phyloP scores from a whole-genome alignment of 1,284 basidiomycete species.

The Trametes hirsuta region DNA sequence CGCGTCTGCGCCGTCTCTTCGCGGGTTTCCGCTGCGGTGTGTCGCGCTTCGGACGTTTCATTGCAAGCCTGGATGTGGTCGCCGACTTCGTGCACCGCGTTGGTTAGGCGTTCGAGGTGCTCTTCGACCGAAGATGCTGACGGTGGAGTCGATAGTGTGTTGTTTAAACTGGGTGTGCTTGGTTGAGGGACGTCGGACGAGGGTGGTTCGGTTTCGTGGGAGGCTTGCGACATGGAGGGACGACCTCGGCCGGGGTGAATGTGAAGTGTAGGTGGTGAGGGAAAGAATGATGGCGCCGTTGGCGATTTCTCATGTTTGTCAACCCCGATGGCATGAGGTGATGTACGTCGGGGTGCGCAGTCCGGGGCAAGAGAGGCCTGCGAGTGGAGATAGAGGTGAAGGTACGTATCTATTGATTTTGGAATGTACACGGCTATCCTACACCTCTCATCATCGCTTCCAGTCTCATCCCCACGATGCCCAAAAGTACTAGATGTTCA shows the following conservation, averaged over 20 bases:
- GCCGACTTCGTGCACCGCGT: conserved; percentile 16
- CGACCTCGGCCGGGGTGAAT: not conserved
- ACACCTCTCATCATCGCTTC: no score
- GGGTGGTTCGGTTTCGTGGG: no score
- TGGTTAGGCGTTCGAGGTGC: conserved; percentile 18
- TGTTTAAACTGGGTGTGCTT: not conserved
- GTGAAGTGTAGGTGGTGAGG: not conserved
- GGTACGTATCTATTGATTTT: no score
- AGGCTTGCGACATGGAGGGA: not conserved
- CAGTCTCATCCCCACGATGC: no score
- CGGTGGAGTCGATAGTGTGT: not conserved
- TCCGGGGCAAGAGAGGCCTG: no score
- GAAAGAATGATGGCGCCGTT: no score
- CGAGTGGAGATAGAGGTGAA: no score
- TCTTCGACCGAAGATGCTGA: conserved; percentile 9
- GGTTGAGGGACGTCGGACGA: not conserved
- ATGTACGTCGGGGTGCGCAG: no score
- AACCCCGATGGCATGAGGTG: no score
- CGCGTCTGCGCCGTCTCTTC: conserved; percentile 4
- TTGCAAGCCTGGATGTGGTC: conserved; percentile 12
- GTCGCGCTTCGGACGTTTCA: conserved; percentile 11
- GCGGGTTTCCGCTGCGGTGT: not conserved
- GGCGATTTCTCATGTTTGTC: no score
- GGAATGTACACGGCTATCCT: no score
- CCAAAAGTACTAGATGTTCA: no score